phyloP scores from a whole-genome alignment of 2,329 filamentous ascomycete species.

The Orbilia oligospora region DNA sequence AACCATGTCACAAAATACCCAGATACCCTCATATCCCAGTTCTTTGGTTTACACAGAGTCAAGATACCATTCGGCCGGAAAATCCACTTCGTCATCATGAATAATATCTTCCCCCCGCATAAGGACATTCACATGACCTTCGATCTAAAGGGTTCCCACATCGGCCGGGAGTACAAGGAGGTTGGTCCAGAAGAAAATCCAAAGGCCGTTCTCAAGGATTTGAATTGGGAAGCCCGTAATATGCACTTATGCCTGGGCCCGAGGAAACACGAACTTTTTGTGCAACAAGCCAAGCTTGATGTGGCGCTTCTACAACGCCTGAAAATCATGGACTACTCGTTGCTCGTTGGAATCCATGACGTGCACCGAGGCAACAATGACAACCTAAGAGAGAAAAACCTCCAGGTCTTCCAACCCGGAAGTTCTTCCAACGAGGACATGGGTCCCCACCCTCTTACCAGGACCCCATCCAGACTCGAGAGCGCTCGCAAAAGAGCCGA shows the following conservation, averaged over 20 bases:
- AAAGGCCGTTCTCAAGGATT: slow-evolving; percentile 91
- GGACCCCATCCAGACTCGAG: slow-evolving; percentile 94
- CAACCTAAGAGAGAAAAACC: slow-evolving; percentile 87
- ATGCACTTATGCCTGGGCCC: slow-evolving; percentile 89
- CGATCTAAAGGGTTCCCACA: slow-evolving; percentile 94
- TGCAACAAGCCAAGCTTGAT: slow-evolving; percentile 89
- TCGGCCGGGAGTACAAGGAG: slow-evolving; percentile 91
- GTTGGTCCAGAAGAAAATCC: slow-evolving; percentile 90
- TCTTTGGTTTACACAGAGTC: slow-evolving; percentile 95
- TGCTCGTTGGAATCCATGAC: slow-evolving; percentile 95
- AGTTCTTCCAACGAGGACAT: slow-evolving; percentile 77
- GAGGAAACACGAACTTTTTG: slow-evolving; percentile 86
- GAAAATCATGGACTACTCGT: slow-evolving; percentile 98
- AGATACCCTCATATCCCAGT: slow-evolving; percentile 96
- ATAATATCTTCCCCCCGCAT: slow-evolving; percentile 97
- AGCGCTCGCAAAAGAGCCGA: slow-evolving; percentile 91
- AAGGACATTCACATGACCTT: slow-evolving; percentile 97
- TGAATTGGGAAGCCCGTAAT: slow-evolving; percentile 93
- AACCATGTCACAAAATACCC: slow-evolving; percentile 92
- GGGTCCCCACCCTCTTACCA: slow-evolving; percentile 78
- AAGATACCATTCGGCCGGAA: slow-evolving; percentile 99
- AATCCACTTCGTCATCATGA: slow-evolving; percentile 99
- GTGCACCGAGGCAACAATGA: slow-evolving; percentile 92
- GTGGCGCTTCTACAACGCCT: slow-evolving; percentile 87
- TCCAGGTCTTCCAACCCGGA: slow-evolving; percentile 73